Evolutionary conservation across 441 rosid species (phyloP), one percentile per base, ranked within the genome.

Genomic region (Viola pubescens): DNA sequence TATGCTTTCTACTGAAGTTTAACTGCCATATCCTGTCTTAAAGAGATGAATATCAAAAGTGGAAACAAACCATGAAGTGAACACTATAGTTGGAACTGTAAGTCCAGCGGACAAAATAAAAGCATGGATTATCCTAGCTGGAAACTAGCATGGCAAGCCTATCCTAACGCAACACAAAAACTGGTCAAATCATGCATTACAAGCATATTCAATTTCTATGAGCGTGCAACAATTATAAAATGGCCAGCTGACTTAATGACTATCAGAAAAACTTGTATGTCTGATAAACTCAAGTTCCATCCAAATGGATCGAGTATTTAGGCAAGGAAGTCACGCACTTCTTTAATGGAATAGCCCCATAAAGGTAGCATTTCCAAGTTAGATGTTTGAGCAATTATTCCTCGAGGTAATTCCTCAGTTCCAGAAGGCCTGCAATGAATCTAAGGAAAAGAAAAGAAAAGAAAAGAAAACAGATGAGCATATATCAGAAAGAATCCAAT

Each of bases 391-490:
- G 78, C 74, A 67, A 88, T 74, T 47, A 90, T 85, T 39, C 91
- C 95, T 76, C 68, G 68, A 3, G 97, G 97, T 64, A 90, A 67
- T 9, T 81, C 60, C 79, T 84, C 89, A 26, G 75, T 78, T 67
- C 95, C 90, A 39, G 45, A 61, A 60, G 82, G 77, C 62, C 80
- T 74, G 60, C 80, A 52, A 42, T 58, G 80, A 60, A 53, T 66
- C 91, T 88, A 60, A 44, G 60, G 1, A 49, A 64, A 50, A 54
- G 14, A 47, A 58, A 34, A 58, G 53, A 13, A n/a, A n/a, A n/a
- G n/a, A n/a, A 37, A 1, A 45, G 11, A 59, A 66, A 40, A 58
- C 52, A 71, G 46, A 52, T 11, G 57, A 43, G 26, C n/a, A 50
- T 12, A 4, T 2, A 39, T 45, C 45, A 50, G 40, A 10, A 2